phyloP scores from a whole-genome alignment of 352 stramenopile species.

The Pythium apleroticum region DNA sequence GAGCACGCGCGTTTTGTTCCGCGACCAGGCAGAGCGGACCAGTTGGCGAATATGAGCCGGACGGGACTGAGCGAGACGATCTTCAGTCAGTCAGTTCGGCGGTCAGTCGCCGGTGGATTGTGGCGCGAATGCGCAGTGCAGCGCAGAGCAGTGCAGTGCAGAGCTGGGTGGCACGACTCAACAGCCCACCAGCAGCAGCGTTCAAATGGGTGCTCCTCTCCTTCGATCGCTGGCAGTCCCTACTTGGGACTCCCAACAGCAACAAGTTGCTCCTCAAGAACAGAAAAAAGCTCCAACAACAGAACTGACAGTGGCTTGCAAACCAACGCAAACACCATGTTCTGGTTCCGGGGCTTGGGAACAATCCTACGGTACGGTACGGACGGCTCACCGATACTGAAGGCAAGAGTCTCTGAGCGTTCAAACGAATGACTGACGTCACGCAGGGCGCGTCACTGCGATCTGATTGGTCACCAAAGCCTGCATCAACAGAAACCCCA shows the following conservation, averaged over 20 bases:
- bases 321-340: slow-evolving; percentile 21
- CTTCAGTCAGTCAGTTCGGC: not conserved
- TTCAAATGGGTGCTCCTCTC: slow-evolving; percentile 6
- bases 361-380: not conserved
- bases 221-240: not conserved
- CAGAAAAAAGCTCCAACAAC: slow-evolving; percentile 20
- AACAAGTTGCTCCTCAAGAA: slow-evolving; percentile 23
- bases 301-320: not conserved
- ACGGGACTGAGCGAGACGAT: not conserved
- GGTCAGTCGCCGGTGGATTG: not conserved
- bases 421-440: slow-evolving; percentile 23
- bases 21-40: not conserved
- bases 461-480: slow-evolving; percentile 19
- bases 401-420: not conserved
- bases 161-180: not conserved
- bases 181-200: not conserved
- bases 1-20: not conserved
- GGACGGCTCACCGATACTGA: not conserved
- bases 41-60: not conserved
- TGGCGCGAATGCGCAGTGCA: not conserved
- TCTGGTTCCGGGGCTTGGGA: slow-evolving; percentile 18
- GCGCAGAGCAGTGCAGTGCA: not conserved
- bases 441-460: slow-evolving; percentile 27
- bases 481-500: not conserved
- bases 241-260: not conserved